Evolutionary conservation across 176 grass and related monocot genomes (phyloP), one percentile per base, ranked within the genome.

Genomic region (Avena eriantha): DNA sequence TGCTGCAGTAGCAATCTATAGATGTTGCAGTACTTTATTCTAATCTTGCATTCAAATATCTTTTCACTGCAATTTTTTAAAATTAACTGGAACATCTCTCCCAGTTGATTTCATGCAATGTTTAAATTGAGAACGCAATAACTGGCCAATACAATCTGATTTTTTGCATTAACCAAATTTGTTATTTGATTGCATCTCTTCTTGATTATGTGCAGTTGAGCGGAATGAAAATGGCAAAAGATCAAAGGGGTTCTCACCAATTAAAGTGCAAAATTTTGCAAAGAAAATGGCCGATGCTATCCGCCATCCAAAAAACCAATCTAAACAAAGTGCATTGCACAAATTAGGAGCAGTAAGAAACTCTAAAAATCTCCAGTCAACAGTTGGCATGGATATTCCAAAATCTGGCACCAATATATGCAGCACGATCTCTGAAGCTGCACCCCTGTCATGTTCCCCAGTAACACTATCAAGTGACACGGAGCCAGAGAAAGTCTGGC

Each of bases 401-500:
- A 86, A 82, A 79, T 58, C 79, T 63, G 65, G 76, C 45, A 82
- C 39, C 31, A 81, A 64, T 60, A 24, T 34, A 78, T 82, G 50
- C n/a, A 84, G 48, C 26, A 59, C 19, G 5, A 76, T 78, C 3
- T 76, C 17, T 87, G 94, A 90, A 91, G 73, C 82, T 77, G 43
- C 56, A 35, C 23, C 82, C 63, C 9, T 78, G 72, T 65, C 89
- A 76, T 87, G 60, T 46, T 84, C 85, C 60, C 85, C 60, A 53
- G 49, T 53, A 69, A 87, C 75, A 69, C 23, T 81, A 74, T 77
- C 87, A 79, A 80, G 84, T 69, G 81, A 73, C 59, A 84, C 35
- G 24, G 97, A 94, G 67, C 91, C 87, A 69, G 97, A 99, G 80
- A 99, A 90, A 76, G 97, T 99, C 35, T 99, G 97, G 97, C 94